Base-by-base conservation (phyloP, 805 yeast genomes). In the Metschnikowia similis region DNA sequence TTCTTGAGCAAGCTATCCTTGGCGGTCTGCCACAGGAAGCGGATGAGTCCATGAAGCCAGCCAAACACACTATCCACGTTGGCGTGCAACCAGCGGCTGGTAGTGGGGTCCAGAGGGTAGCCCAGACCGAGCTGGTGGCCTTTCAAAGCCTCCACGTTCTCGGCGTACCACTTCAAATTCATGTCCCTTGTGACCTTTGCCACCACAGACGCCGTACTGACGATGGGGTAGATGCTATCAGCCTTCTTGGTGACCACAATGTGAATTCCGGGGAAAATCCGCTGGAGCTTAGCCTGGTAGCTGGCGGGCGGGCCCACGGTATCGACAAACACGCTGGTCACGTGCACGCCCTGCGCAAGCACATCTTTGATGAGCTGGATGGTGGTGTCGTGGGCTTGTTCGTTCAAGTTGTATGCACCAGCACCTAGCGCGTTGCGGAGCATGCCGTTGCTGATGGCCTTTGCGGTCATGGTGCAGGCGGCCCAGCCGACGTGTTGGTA, bases 1-100 rank as follows among this genome's bases (percentile, higher is more conserved):
- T 75, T 71, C 37, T 75, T 79, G 10, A 74, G 75, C 36, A 92
- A 66, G 35, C 87, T 74, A 53, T 89, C 95, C 56, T 81, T 82
- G 1, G 96, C 82, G 0, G 99, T 94, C 59, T 89, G 94, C 99
- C 99, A 94, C 35, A 96, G 89, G 60, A 85, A 94, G 45, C 99
- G 70, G 8, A 86, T 76, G 41, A 85, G 80, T 8, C 87, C 78
- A 46, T 58, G 69, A 47, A 82, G 77, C 98, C 98, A 94, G 0
- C 98, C 98, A 67, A 88, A 88, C 11, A 92, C 71, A 11, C 77
- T 78, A 63, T 89, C 88, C 29, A 87, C 80, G 26, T 76, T 72
- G 0, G 66, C 56, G 36, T 79, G 75, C 37, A 94, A 70, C 96
- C 97, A 94, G 35, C 59, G 59, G n/a, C 79, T 76, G 0, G 99